Conservation (phyloP, 1,139 yeast genomes). For the Blastobotrys illinoisensis region DNA sequence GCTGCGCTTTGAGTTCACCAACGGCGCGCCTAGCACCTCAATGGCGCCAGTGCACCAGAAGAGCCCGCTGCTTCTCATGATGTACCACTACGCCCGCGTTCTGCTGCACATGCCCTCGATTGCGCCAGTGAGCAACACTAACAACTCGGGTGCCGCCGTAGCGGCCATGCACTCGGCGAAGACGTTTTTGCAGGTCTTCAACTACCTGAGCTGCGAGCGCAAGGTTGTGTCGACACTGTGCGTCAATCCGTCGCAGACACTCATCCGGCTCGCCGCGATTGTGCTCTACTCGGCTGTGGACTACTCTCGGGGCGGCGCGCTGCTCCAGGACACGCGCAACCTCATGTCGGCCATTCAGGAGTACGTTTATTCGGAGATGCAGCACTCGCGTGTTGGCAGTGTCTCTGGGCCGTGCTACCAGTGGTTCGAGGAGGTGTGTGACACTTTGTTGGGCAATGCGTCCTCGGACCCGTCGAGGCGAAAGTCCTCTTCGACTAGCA, state of each 20-base stretch:
- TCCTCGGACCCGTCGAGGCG: not conserved
- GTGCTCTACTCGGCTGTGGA: slow-evolving; percentile 79
- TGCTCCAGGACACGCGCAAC: slow-evolving; percentile 62
- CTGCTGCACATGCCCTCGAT: slow-evolving; percentile 75
- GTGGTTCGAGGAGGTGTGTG: slow-evolving; percentile 25
- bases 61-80: slow-evolving; percentile 54
- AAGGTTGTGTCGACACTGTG: slow-evolving; percentile 53
- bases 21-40: slow-evolving; percentile 49
- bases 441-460: slow-evolving; percentile 16
- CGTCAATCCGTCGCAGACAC: slow-evolving; percentile 61
- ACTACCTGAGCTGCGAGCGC: slow-evolving; percentile 40
- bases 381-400: slow-evolving; percentile 26
- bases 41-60: slow-evolving; percentile 41
- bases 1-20: slow-evolving; percentile 58
- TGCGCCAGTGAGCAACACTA: slow-evolving; percentile 26
- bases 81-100: slow-evolving; percentile 75
- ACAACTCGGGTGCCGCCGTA: slow-evolving; percentile 53
- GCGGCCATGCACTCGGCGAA: slow-evolving; percentile 73
- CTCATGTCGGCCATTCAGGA: slow-evolving; percentile 24
- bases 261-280: slow-evolving; percentile 60
- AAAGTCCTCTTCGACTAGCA: not conserved
- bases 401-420: slow-evolving; percentile 20
- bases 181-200: slow-evolving; percentile 56
- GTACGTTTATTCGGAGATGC: slow-evolving; percentile 25
- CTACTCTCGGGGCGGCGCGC: slow-evolving; percentile 77